These are phyloP conservation scores for Cordyceps cicadae DNA, from an alignment of 2,329 filamentous ascomycete genomes.

Conservation along the genomic window DNA sequence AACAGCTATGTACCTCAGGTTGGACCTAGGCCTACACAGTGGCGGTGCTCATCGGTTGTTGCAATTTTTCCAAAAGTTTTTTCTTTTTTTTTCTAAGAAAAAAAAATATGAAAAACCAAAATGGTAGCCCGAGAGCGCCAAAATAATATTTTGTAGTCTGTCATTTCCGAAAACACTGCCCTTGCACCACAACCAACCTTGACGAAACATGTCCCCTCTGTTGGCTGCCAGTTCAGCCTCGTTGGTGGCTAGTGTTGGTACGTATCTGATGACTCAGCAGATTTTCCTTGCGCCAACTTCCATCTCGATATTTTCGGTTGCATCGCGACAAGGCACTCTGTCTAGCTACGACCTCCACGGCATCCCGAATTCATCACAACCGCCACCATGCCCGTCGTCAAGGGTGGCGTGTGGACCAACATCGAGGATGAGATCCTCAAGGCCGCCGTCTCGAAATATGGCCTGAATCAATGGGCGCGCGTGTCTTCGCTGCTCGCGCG, in stretches of 20 bases:
- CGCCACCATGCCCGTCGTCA: constrained; percentile 59
- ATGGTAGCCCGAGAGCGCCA: not conserved
- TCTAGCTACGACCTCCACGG: not conserved
- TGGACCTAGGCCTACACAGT: too few species aligned
- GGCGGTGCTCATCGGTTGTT: too few species aligned
- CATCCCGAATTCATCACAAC: constrained; percentile 11
- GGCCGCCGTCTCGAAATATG: constrained; percentile 88
- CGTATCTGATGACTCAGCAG: constrained; percentile 11
- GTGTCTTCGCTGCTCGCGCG: constrained; percentile 93
- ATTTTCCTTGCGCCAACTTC: not conserved
- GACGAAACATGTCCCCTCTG: too few species aligned
- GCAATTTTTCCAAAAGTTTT: too few species aligned
- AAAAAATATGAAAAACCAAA: not conserved
- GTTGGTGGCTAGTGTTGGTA: not conserved
- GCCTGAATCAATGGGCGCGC: constrained; percentile 95
- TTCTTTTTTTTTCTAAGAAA: too few species aligned
- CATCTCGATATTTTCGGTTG: constrained; percentile 10
- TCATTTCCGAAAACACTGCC: too few species aligned
- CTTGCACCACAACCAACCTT: too few species aligned
- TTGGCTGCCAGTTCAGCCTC: too few species aligned
- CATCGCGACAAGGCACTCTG: not conserved
- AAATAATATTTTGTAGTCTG: not conserved
- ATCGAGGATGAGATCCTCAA: constrained; percentile 95
- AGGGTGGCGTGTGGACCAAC: constrained; percentile 68
- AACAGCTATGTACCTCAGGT: too few species aligned